Evolutionary conservation across 257 asterid genomes (phyloP), one percentile per base, ranked within the genome.

Genomic region (Lycium ferocissimum): DNA sequence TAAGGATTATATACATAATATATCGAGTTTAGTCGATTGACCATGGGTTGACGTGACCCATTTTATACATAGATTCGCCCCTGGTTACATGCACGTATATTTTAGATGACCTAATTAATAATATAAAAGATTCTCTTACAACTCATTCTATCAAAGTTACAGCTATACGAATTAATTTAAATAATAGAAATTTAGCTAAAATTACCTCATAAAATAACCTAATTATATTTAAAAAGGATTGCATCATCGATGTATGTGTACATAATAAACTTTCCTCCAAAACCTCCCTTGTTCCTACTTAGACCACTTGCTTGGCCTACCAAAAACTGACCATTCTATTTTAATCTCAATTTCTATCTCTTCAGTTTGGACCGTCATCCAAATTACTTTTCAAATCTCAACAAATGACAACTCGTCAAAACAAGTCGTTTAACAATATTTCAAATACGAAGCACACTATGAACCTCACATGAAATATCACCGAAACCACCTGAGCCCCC

Each of bases 401-500:
- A 75, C 84, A 53, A 84, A 40, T 61, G 87, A 82, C 82, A 85
- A 87, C 92, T 87, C 92, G 81, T 0, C 81, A 75, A 86, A 84
- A 80, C 62, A 83, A 85, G 83, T 56, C 81, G 45, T 38, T 69
- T 80, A 75, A 49, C 49, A 47, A 75, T 75, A 45, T n/a, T 73
- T 71, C 61, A 33, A 11, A 35, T 13, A 51, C 71, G 93, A 90
- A 91, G 47, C 93, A 12, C 84, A 40, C 92, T 0, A 84, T 82
- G 93, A 91, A 91, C 78, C 90, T 90, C 89, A 65, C 88, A 81
- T 89, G 98, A 92, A 94, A 83, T 83, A 78, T 88, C 98, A 85
- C 76, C 89, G 95, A 93, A 94, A 84, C 58, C 90, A 73, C 56
- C 33, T 59, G 33, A 26, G 33, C 88, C 87, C 79, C 83, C 88